Evolutionary conservation across 2,329 filamentous ascomycete genomes (phyloP), one percentile per base, ranked within the genome.

Genomic region (Colletotrichum gigasporum): DNA sequence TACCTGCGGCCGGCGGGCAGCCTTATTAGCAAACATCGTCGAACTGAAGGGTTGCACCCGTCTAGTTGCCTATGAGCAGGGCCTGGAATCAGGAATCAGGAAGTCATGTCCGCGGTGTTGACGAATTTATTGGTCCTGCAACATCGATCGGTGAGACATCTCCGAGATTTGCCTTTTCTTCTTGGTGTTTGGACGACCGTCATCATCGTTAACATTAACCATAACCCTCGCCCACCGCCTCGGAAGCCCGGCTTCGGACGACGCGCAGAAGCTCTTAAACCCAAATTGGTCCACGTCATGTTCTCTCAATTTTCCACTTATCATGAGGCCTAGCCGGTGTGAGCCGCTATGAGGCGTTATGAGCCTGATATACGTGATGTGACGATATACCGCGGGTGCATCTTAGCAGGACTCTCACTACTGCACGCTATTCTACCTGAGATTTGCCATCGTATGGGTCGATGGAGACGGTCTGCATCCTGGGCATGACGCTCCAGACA

Each of bases 201-300:
- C 16, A 24, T 32, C 24, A 20, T 10, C 41, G 22, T 22, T 34
- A 14, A 20, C 37, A 50, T 39, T 50, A 44, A 54, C 34, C 26
- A 64, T 54, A 42, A 61, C 26, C 2, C 37, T 8, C 22, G 28
- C 16, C 26, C 24, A 9, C 41, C 10, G n/a, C 24, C 26, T 26
- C 47, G 11, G 26, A 45, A 20, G n/a, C 35, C 47, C 47, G 41
- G 61, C 20, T 44, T 37, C 54, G 30, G 34, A 12, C 12, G 16
- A 35, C 3, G 8, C 20, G n/a, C n/a, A n/a, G 4, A 11, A 34
- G 12, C 24, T 47, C 26, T 22, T 54, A 54, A 30, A 48, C 4
- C 16, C 41, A 37, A 42, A 50, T 35, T 37, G 41, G 20, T 54
- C 34, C 55, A 42, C 48, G 55, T 48, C 55, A 61, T n/a, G n/a